Conservation (phyloP, 176 grass and related monocot genomes). For the Microstegium vimineum region DNA sequence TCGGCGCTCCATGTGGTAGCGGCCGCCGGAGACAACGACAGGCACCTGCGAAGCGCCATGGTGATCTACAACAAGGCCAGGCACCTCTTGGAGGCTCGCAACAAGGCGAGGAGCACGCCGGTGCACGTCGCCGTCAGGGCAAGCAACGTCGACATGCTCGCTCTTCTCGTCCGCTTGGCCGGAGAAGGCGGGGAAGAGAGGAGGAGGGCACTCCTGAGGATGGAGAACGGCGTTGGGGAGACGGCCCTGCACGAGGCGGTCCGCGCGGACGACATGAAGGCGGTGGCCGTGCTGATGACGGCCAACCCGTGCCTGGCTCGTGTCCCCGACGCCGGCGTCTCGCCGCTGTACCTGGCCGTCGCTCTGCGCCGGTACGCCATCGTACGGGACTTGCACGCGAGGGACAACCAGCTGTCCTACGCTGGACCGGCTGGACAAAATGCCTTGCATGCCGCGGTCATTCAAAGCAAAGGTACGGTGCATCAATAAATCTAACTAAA, state of each 20-base stretch:
- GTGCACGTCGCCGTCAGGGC: no score
- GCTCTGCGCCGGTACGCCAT: not conserved
- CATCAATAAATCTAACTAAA: not conserved
- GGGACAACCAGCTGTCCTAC: conserved; percentile 11
- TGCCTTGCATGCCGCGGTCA: conserved; percentile 18
- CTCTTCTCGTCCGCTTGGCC: not conserved
- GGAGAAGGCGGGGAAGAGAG: not conserved
- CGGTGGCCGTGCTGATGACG: not conserved
- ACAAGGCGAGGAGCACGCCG: no score
- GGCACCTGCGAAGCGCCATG: not conserved
- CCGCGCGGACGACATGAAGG: not conserved
- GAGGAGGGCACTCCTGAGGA: not conserved
- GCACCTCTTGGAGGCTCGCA: not conserved
- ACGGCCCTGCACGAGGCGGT: not conserved
- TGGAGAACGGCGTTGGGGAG: conserved; percentile 2
- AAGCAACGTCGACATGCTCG: not conserved
- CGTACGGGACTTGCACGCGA: not conserved
- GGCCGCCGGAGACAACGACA: no score
- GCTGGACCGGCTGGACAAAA: conserved; percentile 24
- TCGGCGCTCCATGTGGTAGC: no score
- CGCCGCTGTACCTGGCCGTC: conserved; percentile 16
- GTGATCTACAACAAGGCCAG: not conserved
- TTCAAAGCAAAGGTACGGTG: conserved; percentile 25
- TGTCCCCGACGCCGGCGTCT: not conserved
- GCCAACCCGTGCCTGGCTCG: conserved; percentile 2